These are phyloP conservation scores for Colletotrichum phormii DNA, from an alignment of 2,329 filamentous ascomycete species.

Conservation along the genomic window DNA sequence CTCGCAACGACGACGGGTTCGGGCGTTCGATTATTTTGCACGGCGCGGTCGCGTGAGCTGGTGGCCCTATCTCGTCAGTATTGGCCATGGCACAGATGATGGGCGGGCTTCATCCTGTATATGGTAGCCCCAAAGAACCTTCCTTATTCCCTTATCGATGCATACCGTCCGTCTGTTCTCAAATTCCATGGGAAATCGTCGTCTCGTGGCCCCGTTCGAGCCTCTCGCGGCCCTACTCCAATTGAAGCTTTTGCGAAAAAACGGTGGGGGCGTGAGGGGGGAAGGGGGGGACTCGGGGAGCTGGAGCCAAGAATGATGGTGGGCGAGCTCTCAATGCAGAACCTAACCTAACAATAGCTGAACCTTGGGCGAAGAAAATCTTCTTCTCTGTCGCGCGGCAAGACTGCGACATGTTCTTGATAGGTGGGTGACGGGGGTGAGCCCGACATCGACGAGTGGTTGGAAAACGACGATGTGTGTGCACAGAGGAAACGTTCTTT, in stretches of 20 bases:
- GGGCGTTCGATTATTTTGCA: not conserved
- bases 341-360: slow-evolving; percentile 16
- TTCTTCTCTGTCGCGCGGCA: too few species aligned
- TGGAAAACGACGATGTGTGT: not conserved
- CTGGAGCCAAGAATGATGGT: not conserved
- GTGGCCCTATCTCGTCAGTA: not conserved
- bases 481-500: slow-evolving; percentile 1
- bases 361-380: not conserved
- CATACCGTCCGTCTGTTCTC: not conserved
- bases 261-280: too few species aligned
- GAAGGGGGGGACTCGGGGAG: not conserved
- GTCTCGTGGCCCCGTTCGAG: not conserved
- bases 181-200: not conserved
- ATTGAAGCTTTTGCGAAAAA: not conserved
- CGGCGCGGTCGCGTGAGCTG: not conserved
- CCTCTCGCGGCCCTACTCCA: not conserved
- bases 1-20: slow-evolving; percentile 2
- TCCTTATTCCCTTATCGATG: not conserved
- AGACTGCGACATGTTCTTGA: too few species aligned
- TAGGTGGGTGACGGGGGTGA: too few species aligned
- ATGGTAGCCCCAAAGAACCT: not conserved
- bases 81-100: not conserved
- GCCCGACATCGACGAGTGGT: not conserved
- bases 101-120: not conserved
- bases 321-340: slow-evolving; percentile 14